phyloP scores from a whole-genome alignment of 208 protist genomes.

The Acanthamoeba healyi region DNA sequence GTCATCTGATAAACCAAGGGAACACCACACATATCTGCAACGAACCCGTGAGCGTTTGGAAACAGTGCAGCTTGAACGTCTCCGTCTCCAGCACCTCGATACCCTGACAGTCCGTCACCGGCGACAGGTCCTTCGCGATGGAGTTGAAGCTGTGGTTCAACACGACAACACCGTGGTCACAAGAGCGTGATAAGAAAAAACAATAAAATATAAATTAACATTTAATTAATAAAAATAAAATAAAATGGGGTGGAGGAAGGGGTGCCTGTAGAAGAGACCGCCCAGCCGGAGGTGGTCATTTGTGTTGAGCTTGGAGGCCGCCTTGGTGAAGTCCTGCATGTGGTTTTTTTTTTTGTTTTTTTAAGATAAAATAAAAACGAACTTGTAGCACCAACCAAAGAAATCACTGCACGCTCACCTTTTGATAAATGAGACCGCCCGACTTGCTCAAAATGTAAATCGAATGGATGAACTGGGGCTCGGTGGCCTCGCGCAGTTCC shows the following conservation, averaged over 20 bases:
- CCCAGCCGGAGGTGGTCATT: slow-evolving; percentile 86
- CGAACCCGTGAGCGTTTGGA: slow-evolving; percentile 69
- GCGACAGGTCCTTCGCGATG: slow-evolving; percentile 20
- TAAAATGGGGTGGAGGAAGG: too few relatives aligned
- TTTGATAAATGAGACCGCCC: slow-evolving; percentile 88
- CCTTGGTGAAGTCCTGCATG: slow-evolving; percentile 77
- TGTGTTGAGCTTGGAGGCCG: slow-evolving; percentile 62
- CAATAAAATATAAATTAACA: too few relatives aligned
- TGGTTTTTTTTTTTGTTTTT: too few relatives aligned
- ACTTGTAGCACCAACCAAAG: too few relatives aligned
- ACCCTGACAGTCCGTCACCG: slow-evolving; percentile 17
- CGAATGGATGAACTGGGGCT: slow-evolving; percentile 77
- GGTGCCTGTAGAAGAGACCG: slow-evolving; percentile 84
- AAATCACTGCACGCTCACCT: too few relatives aligned
- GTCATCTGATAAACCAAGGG: too few relatives aligned
- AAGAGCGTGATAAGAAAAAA: too few relatives aligned
- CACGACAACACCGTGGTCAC: too few relatives aligned
- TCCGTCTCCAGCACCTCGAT: slow-evolving; percentile 69
- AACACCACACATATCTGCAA: too few relatives aligned
- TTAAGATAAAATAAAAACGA: too few relatives aligned
- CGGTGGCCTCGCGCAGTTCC: not conserved
- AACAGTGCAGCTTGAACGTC: slow-evolving; percentile 68
- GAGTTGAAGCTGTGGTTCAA: not conserved
- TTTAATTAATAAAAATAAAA: not conserved
- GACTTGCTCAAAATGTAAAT: slow-evolving; percentile 89